Evolutionary conservation across 768 basidiomycete species (phyloP).

Genomic region (Tylopilus plumbeoviolaceoides): DNA sequence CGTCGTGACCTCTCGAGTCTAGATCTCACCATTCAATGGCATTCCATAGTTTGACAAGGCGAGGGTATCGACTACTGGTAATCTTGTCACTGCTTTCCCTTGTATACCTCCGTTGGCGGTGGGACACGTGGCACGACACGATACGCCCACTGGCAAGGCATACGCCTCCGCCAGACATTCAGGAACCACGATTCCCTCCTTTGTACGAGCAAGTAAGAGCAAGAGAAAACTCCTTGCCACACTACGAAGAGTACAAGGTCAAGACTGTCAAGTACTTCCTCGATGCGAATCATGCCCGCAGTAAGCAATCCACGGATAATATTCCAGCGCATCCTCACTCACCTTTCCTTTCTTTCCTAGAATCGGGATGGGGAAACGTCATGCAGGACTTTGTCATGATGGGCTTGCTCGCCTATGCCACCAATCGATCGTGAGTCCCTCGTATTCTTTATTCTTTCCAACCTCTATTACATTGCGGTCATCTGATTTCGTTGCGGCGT

Average conservation of each 20-base stretch:
- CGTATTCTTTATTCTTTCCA: not conserved
- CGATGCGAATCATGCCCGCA: slow-evolving; percentile 42
- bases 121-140: slow-evolving; percentile 4
- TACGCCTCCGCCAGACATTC: not conserved
- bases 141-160: not conserved
- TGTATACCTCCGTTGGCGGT: slow-evolving; percentile 3
- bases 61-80: slow-evolving; percentile 17
- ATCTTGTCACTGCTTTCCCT: slow-evolving; percentile 2
- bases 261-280: slow-evolving; percentile 43
- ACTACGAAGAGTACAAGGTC: slow-evolving; percentile 36
- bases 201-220: slow-evolving; percentile 37
- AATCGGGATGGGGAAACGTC: slow-evolving; percentile 38
- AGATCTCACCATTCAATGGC: slow-evolving; percentile 11
- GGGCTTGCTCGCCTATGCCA: slow-evolving; percentile 31
- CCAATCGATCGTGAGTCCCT: slow-evolving; percentile 33
- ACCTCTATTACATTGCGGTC: not conserved
- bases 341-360: slow-evolving; percentile 14
- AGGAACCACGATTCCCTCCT: slow-evolving; percentile 31
- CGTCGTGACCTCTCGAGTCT: not conserved
- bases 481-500: not conserved
- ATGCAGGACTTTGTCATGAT: slow-evolving; percentile 40
- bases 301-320: slow-evolving; percentile 21
- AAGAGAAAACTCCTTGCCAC: slow-evolving; percentile 38
- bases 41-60: slow-evolving; percentile 22
- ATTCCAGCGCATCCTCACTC: not conserved